Base-by-base conservation (phyloP, 83 land plant genomes). In the Diphasiastrum complanatum region DNA sequence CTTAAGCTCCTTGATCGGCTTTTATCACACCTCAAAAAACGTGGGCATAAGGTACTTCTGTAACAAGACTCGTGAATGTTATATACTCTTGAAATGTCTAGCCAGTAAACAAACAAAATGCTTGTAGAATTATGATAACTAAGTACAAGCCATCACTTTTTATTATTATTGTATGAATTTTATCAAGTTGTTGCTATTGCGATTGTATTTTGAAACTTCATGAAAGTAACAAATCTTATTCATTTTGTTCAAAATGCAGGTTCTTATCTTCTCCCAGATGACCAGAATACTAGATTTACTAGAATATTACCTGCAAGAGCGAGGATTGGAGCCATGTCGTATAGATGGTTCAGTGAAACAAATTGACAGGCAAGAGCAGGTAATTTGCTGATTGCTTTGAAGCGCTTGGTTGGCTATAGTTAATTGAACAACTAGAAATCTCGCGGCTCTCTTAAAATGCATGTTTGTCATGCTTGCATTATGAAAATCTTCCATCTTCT, bases 201-300 rank as follows among this genome's bases (percentile, higher is more conserved):
- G 63, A 33, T 20, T n/a, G 23, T 2, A 5, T 28, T 19, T n/a
- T 31, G 18, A 55, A 14, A 60, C 55, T 19, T 35, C 36, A 5
- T 30, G n/a, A n/a, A n/a, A 10, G 29, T 67, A 6, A n/a, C 41
- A 45, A 50, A 19, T 33, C 22, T 47, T 1, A 6, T 19, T 36
- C 63, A 23, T 61, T 33, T 46, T n/a, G 51, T 31, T 16, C 20
- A 62, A 6, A 18, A 34, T 65, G 48, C 79, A 91, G 97, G 85
- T 87, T 30, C 70, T 92, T 3, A 75, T 92, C 19, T 92, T 92
- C 68, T 85, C 95, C 19, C 97, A 91, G 64, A 81, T 78, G 83
- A 88, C 95, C n/a, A 87, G 74, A 64, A 54, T 92, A 29, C 66
- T 92, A 54, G 91, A 92, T 71, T 66, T 92, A 31, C 69, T 92